phyloP scores from a whole-genome alignment of 208 protist species.

The Kentomonas sorsogonicus region DNA sequence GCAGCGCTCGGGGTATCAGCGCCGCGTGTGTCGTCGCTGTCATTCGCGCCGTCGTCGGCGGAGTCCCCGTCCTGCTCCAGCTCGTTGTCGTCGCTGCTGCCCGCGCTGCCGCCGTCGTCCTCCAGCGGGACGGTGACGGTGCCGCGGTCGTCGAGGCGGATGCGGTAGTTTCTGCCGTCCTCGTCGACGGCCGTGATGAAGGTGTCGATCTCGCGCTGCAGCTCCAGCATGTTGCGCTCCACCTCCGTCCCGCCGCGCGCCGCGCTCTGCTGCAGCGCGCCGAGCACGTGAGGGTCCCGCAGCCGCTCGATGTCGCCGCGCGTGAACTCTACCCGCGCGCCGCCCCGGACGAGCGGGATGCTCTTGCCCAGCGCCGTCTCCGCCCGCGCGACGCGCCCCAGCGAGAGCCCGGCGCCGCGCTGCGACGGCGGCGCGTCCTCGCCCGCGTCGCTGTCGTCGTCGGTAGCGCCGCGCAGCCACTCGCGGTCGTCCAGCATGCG shows the following conservation, averaged over 20 bases:
- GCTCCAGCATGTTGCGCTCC: conserved; percentile 32
- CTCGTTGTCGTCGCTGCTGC: background rate
- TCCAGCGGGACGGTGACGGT: conserved; percentile 50
- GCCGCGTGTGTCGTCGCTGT: no score
- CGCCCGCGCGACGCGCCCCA: conserved; percentile 26
- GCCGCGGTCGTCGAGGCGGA: conserved; percentile 40
- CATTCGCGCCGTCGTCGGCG: background rate
- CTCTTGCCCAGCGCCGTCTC: conserved; percentile 33
- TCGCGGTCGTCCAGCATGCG: conserved; percentile 2
- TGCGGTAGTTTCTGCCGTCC: conserved; percentile 64
- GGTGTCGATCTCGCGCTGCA: conserved; percentile 56
- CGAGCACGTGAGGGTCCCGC: conserved; percentile 33
- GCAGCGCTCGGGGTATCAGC: no score
- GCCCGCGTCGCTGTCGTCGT: background rate
- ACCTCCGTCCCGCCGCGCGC: conserved; percentile 7
- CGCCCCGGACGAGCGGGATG: conserved; percentile 33
- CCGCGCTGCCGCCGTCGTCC: conserved; percentile 13
- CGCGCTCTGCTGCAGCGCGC: conserved; percentile 37
- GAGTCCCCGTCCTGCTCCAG: background rate
- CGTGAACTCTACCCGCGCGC: conserved; percentile 33
- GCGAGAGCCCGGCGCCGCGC: conserved; percentile 11
- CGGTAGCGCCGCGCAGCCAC: no score
- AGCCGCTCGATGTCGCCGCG: conserved; percentile 31
- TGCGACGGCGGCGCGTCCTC: background rate
- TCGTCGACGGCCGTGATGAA: conserved; percentile 85